Base-by-base conservation (phyloP, 192 early-diverging fungal genomes). In the Coemansia umbellata region DNA sequence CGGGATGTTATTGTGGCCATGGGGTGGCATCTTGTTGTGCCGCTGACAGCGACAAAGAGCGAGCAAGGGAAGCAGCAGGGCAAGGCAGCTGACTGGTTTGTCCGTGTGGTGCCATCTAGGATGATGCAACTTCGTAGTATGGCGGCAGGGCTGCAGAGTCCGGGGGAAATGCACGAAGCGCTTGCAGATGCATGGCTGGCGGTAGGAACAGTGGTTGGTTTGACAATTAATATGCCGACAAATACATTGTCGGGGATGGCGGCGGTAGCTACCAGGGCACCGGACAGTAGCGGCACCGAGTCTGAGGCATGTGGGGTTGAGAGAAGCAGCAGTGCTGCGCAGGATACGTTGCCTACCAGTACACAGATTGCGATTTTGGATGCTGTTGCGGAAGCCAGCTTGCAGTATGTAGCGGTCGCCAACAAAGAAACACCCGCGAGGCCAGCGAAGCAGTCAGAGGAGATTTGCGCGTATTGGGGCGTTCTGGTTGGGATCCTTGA, bases 1-100 rank as follows among this genome's bases (percentile, higher is more conserved):
- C 53, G 41, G 44, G 58, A 61, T 30, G 44, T 58, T 1, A 26
- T 66, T 15, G 66, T 60, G 9, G 73, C 73, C 3, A 60, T 76
- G 60, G 73, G 66, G 3, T 37, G 64, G 58, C 66, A 76, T 23
- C 26, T 69, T 49, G 61, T 61, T 13, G 53, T 27, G 3, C 44
- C 57, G 0, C 33, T 60, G 31, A 19, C 31, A 0, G 2, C 37
- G 5, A 27, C 10, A 14, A 7, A 17, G 18, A 37, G 30, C 48
- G 32, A 48, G 26, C 8, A 5, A 8, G 37, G 31, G 6, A 18
- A 15, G 10, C 21, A n/a, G 11, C n/a, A 37, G 40, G 33, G 54
- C 17, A 17, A 27, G 31, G 56, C 37, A 3, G 27, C 52, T 28
- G 53, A 47, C 17, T 66, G 57, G 58, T 63, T 76, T 58, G 62